Evolutionary conservation across 345 rosid genomes (phyloP), one percentile per base, ranked within the genome.

Genomic region (Euphorbia lathyris): DNA sequence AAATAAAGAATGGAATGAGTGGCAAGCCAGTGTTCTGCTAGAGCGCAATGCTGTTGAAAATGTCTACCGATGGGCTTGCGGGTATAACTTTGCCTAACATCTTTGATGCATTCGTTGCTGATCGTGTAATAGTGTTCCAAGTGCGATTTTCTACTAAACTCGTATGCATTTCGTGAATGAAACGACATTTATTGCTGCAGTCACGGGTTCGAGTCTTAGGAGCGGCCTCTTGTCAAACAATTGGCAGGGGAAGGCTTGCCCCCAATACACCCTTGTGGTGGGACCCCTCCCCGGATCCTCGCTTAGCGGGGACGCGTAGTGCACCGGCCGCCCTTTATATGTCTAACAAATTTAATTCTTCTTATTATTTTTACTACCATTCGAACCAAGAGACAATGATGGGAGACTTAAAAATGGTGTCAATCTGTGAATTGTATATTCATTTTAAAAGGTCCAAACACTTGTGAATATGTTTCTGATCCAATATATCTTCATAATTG

Each of bases 11-110:
- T 92, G 99, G 98, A 85, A 74, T 7, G 88, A 84, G 50, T 95
- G 99, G 99, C 94, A 86, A 77, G 67, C 72, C 48, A 79, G 70
- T 70, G 89, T 92, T 74, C 78, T 92, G 74, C 97, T 89, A 58
- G 90, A 87, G 76, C 96, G 99, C 56, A 96, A 92, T 75, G 83
- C 76, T 45, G 83, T 92, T 52, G 98, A 95, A 86, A 92, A 95
- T 86, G 98, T 95, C 66, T 86, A 83, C 70, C 81, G 88, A 71
- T 96, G 99, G 99, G 90, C 89, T 62, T 96, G 99, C 79, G 97
- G 98, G 99, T 96, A 88, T 75, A 57, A 36, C 70, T 36, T 74
- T 66, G 32, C 47, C 52, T 67, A 57, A 40, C 58, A 57, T 79
- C 32, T 69, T 23, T 30, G 23, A 30, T 69, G 66, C 66, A 36